Evolutionary conservation across 1,284 basidiomycete genomes (phyloP), one percentile per base, ranked within the genome.

Genomic region (Trametes sp.): DNA sequence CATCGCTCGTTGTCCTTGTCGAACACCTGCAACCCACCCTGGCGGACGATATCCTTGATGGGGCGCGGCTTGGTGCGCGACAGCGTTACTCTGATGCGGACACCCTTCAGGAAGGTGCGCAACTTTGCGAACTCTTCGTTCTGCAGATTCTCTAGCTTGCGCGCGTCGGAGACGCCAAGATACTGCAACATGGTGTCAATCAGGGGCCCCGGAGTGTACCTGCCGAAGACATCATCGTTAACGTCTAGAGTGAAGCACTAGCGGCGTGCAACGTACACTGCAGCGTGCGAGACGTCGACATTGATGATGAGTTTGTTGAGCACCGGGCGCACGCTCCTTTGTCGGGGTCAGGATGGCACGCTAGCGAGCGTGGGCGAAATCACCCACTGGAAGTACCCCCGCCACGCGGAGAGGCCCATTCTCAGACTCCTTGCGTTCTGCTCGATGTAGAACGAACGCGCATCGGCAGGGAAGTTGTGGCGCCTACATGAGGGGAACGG

Each of bases 171-270:
- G 0, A 52, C 1, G 0, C 63, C 61, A 8, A 79, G 58, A 16
- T 72, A 69, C 0, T 61, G 36, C 49, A 78, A 41, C 8, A 74
- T 74, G 4, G 75, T 56, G 5, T 75, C 67, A 0, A 77, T 58
- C 1, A 82, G 66, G 0, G 21, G 24, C 0, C 78, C 79, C 5
- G 68, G 68, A 51, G 64, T 63, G 56, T 80, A 81, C 14, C 80
- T 82, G 23, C 10, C 11, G 7, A 13, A 14, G 16, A 29, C 2
- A n/a, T 41, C 2, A 29, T 19, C 8, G 28, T 21, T 13, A n/a
- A 23, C 8, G 14, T 28, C 8, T 11, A 46, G 21, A 19, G 52
- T 33, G 35, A 42, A 16, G 10, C 9, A 57, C 35, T 24, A 35
- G 33, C 28, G 23, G 11, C 35, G 6, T 14, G 54, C 1, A 8